Evolutionary conservation across 148 eudicot species (phyloP).

Genomic region (Rhododendron griersonianum): DNA sequence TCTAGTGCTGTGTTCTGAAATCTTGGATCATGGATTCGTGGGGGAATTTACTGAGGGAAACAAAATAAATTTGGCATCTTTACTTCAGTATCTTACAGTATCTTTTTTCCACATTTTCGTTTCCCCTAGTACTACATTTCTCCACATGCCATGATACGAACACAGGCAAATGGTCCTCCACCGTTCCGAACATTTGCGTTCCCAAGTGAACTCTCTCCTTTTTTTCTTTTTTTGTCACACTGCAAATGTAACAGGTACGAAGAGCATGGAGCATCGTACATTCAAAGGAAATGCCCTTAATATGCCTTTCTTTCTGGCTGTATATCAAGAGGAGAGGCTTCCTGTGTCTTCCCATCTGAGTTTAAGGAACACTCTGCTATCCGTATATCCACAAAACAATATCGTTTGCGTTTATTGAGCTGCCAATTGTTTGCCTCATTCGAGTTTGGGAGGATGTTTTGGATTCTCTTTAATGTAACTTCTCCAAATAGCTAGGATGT

Average conservation of each 20-base stretch:
- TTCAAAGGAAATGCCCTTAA: slow-evolving; percentile 94
- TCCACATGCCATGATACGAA: background rate
- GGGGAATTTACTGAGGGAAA: background rate
- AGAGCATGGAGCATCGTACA: slow-evolving; percentile 87
- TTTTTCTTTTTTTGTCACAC: background rate
- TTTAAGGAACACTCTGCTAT: background rate
- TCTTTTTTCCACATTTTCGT: background rate
- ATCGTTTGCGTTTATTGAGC: background rate
- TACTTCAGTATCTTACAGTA: background rate
- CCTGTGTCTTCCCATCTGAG: background rate
- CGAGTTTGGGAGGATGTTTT: background rate
- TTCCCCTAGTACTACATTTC: background rate
- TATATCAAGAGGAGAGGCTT: background rate
- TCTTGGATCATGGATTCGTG: background rate
- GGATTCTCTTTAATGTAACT: background rate
- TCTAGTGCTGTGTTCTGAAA: background rate
- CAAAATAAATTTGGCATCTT: background rate
- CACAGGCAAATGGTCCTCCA: background rate
- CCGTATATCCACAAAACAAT: background rate
- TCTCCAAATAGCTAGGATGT: background rate
- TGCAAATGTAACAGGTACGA: slow-evolving; percentile 54
- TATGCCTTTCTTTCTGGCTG: background rate
- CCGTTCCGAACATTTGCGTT: background rate
- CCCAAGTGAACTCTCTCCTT: background rate
- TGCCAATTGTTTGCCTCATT: background rate